Base-by-base conservation (phyloP, 2,329 filamentous ascomycete genomes). In the Ascochyta lentis region DNA sequence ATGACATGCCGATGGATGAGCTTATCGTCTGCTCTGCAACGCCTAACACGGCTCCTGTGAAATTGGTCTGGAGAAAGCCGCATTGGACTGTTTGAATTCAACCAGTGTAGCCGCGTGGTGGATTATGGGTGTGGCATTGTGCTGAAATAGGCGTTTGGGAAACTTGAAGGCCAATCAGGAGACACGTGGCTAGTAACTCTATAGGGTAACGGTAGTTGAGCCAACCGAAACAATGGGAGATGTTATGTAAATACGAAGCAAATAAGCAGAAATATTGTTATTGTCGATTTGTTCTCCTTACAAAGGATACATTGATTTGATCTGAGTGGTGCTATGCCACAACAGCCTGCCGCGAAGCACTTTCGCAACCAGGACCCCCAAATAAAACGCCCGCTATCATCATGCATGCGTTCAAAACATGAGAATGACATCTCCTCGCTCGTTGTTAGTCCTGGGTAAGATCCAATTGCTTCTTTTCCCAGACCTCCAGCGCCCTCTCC, bases 391-490 rank as follows among this genome's bases (percentile, higher is more conserved):
- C 41, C 29, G 51, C 45, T 31, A 24, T 19, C 29, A 41, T 34
- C 37, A 40, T 33, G 46, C 16, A 34, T 37, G 29, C 23, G 7
- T n/a, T 16, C 33, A 35, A n/a, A 24, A 13, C 16, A 10, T 19
- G 2, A 40, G 6, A n/a, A n/a, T 27, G 6, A n/a, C 22, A 26
- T 9, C 3, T 19, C 15, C 22, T 24, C 13, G n/a, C 39, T 27
- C 4, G 13, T 6, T 5, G 16, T 56, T 47, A 56, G 19, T 56
- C 53, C 33, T 23, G 19, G 13, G 53, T 56, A 9, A 56, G 26
- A 38, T 56, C 53, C 31, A 56, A n/a, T 22, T 56, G 53, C 23
- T 6, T 7, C 38, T 51, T 47, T 24, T 56, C 53, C 47, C 53
- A 56, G 13, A 35, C 42, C 22, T 51, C 53, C 10, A 56, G 22